phyloP scores from a whole-genome alignment of 2,329 filamentous ascomycete genomes.

The Ophiostoma tasmaniense region DNA sequence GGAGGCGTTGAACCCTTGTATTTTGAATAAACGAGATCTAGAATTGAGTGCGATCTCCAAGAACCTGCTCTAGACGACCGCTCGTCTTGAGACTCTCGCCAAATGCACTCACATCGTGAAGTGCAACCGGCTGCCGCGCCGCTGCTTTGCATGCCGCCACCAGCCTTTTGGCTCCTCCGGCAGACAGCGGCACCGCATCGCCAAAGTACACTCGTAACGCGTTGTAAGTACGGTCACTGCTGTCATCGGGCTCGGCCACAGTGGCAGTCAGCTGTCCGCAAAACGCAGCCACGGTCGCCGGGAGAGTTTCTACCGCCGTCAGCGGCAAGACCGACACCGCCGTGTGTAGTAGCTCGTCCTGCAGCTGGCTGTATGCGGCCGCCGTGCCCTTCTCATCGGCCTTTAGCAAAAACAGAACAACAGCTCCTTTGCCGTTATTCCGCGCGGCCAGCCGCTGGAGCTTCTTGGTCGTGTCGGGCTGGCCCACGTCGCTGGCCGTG shows the following conservation, averaged over 20 bases:
- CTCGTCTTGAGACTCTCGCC: neutral
- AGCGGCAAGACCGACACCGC: conserved; percentile 27
- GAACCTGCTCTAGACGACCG: neutral
- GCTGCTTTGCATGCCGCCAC: neutral
- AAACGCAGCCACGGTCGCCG: conserved; percentile 33
- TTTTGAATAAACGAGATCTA: too few species aligned
- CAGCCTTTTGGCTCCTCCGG: neutral
- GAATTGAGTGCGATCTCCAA: neutral
- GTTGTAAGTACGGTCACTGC: neutral
- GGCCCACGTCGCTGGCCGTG: conserved; percentile 30
- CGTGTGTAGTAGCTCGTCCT: neutral
- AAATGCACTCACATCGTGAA: neutral
- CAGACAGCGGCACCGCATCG: neutral
- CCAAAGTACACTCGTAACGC: conserved; percentile 12
- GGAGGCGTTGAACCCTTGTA: neutral
- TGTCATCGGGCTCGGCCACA: too few species aligned
- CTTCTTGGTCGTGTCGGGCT: conserved; percentile 26
- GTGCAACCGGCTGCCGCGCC: neutral
- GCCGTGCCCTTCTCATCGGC: neutral
- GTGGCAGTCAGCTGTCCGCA: conserved; percentile 24
- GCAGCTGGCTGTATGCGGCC: neutral
- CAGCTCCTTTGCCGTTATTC: conserved; percentile 21
- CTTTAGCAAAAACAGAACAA: conserved; percentile 37
- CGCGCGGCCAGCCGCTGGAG: conserved; percentile 31
- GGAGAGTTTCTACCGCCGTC: conserved; percentile 29